Evolutionary conservation across 2,329 filamentous ascomycete genomes (phyloP), one percentile per base, ranked within the genome.

Genomic region (Colletotrichum viniferum): DNA sequence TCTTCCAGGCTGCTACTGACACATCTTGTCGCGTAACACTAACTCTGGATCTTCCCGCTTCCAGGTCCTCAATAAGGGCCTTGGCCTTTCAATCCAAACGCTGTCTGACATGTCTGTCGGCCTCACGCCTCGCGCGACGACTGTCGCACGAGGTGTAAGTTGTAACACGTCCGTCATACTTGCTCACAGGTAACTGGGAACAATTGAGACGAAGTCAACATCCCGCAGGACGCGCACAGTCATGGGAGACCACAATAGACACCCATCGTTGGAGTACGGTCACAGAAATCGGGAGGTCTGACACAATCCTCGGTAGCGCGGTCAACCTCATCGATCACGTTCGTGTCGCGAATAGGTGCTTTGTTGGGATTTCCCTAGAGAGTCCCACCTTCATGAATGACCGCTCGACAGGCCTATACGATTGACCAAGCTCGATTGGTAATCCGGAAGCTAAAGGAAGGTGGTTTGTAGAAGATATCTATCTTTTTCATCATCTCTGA

Each of bases 51-150:
- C 14, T 38, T 38, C 34, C 34, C 34, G 7, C 34, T 2, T 38
- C 34, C 8, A 0, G 34, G 34, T 2, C 3, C 0, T 38, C 7
- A 38, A 0, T 16, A 7, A 38, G 2, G 34, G 34, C 34, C 2
- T 38, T 38, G 4, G 14, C 14, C 4, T 38, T 38, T 38, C 3
- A 14, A 14, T 36, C 2, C 34, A 36, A 36, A 36, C 16, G 34
- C 34, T 36, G 34, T 6, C 34, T 36, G 34, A 16, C 2, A 1
- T 36, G 34, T 13, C 34, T 36, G 34, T 1, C 14, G 34, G 34
- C 34, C 34, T 1, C 16, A 14, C 14, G 14, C 34, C 14, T 36
- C 14, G 34, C 14, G 14, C 7, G 34, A 16, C 34, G 7, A 36
- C 34, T 16, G 0, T 36, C 14, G 14, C 34, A n/a, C n/a, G n/a